Evolutionary conservation across 257 asterid genomes (phyloP), one percentile per base, ranked within the genome.

Genomic region (Petunia secreta): DNA sequence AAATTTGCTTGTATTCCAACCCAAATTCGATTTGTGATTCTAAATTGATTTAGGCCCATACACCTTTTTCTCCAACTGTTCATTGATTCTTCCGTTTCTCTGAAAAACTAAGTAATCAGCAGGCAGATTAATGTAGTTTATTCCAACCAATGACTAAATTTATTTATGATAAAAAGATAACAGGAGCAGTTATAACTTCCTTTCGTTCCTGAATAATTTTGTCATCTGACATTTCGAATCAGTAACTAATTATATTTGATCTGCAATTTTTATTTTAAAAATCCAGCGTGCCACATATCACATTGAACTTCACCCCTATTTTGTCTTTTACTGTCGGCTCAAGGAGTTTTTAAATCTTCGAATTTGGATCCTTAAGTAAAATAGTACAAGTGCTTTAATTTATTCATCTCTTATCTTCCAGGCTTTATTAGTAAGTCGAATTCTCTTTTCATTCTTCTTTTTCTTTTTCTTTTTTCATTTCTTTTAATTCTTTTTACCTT

Each of bases 281-380:
- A 40, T 40, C 37, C 14, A 66, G 25, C 25, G 9, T 25, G 25
- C 25, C 16, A 57, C 4, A 71, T 71, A n/a, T 34, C 13, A 5
- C 46, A 7, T 73, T 34, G 77, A 48, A 11, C 50, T 11, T 50
- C 5, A 50, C 62, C 78, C 46, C 10, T 40, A 0, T 1, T 73
- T 73, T 73, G 78, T 73, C 78, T 73, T 73, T 73, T 50, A 50
- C 62, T 73, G 78, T 73, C 78, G 62, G 57, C 78, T 73, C 78
- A 1, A 50, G 34, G 46, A 50, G 25, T 14, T 73, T 41, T 50
- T 50, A 10, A 71, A 25, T 46, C 13, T 5, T 46, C 14, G 6
- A 69, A 25, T 25, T 46, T 2, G n/a, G 41, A 2, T 46, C 9
- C 10, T 8, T 4, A 46, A 7, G 0, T 5, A 9, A 7, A 60